Conservation (phyloP, 305 asterid genomes). For the Plantago lanceolata region DNA sequence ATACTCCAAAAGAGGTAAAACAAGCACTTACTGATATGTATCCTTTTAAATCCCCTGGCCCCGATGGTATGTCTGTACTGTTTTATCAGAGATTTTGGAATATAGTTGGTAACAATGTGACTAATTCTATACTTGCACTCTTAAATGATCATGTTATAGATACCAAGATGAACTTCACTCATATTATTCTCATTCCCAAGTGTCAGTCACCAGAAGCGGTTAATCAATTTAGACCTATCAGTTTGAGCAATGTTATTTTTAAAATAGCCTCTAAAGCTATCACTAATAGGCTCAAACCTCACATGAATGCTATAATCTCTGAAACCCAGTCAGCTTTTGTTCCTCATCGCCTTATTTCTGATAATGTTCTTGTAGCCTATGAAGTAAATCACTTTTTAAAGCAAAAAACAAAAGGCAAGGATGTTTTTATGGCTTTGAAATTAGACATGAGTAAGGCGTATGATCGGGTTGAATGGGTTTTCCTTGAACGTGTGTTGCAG, state of each 20-base stretch:
- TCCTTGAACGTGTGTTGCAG: neutral
- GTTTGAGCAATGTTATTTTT: neutral
- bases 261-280: neutral
- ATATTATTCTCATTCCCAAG: neutral
- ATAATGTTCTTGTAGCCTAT: neutral
- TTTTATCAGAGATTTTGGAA: neutral
- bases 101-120: neutral
- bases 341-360: neutral
- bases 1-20: neutral
- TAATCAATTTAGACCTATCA: neutral
- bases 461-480: neutral
- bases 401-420: neutral
- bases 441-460: constrained; percentile 7
- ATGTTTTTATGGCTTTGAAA: neutral
- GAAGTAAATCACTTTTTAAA: too few relatives aligned
- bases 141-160: neutral
- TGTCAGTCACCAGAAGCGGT: neutral
- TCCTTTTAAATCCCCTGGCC: constrained; percentile 3
- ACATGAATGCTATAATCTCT: neutral
- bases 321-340: constrained; percentile 7
- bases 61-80: neutral
- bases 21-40: neutral
- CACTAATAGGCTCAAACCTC: neutral
- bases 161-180: neutral
- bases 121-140: neutral